These are phyloP conservation scores for Malus hybrid DNA, from an alignment of 331 rosid species.

Conservation along the genomic window DNA sequence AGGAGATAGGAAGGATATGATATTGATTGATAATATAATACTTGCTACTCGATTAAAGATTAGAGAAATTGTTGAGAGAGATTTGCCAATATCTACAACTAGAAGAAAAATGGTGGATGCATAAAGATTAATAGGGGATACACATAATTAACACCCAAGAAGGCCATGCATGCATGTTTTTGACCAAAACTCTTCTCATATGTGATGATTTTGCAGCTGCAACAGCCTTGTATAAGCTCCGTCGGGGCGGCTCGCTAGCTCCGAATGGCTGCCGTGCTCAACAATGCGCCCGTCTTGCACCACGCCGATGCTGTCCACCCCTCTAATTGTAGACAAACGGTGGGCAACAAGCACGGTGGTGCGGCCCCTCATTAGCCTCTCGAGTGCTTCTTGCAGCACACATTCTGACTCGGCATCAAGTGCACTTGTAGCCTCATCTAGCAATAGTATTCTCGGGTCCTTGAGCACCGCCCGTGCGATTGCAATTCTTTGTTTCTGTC, in stretches of 20 bases:
- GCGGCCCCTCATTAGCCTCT: conserved; percentile 96
- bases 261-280: conserved; percentile 88
- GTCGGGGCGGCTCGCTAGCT: conserved; percentile 75
- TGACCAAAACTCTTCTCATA: conserved; percentile 39
- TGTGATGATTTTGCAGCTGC: conserved; percentile 88
- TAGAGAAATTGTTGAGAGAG: conserved; percentile 34
- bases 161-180: conserved; percentile 33
- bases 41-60: conserved; percentile 37
- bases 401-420: conserved; percentile 96
- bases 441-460: conserved; percentile 77
- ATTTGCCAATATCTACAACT: conserved; percentile 60
- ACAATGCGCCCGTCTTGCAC: conserved; percentile 95
- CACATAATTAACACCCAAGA: conserved; percentile 55
- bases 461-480: conserved; percentile 95
- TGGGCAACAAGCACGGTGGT: conserved; percentile 94
- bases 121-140: conserved; percentile 37
- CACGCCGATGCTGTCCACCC: conserved; percentile 81
- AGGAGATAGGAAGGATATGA: not conserved
- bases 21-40: conserved; percentile 50
- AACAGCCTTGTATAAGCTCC: conserved; percentile 90
- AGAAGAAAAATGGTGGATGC: conserved; percentile 20
- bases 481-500: conserved; percentile 96
- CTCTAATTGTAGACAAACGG: conserved; percentile 80
- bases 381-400: conserved; percentile 88
- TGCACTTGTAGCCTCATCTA: conserved; percentile 96